A percentile compares a stretch with the other conserved stretches of the same genome.
Evolutionary conservation across 2,329 filamentous ascomycete genomes (phyloP).

Genomic region (Aureobasidium leucospermi): DNA sequence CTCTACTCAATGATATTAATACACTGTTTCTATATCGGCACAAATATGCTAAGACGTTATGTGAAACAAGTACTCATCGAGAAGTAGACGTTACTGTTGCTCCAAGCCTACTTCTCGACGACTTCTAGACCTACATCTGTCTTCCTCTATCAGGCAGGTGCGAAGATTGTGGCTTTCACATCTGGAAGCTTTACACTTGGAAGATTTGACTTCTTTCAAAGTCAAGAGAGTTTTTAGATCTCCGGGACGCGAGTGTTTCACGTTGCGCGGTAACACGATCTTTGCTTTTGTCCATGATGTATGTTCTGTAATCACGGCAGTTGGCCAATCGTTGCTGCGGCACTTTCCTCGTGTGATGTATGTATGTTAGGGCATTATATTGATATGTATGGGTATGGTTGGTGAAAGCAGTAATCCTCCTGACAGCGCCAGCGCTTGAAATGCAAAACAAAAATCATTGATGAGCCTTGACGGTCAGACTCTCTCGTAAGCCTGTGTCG

Average conservation of each 20-base stretch:
- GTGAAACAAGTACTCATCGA: too few relatives aligned
- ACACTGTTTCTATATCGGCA: too few relatives aligned
- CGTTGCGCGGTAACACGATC: not conserved
- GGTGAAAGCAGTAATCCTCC: not conserved
- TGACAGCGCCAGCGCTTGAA: conserved; percentile 3
- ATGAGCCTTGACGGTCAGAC: not conserved
- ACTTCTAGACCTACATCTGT: not conserved
- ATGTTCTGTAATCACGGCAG: not conserved
- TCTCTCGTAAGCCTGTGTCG: not conserved
- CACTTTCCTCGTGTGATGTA: not conserved
- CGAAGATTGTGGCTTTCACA: not conserved
- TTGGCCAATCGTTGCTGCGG: not conserved
- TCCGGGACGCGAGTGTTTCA: not conserved
- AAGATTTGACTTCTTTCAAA: not conserved
- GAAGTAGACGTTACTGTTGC: too few relatives aligned
- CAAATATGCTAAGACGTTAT: too few relatives aligned
- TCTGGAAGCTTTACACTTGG: not conserved
- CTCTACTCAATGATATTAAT: too few relatives aligned
- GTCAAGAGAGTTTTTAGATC: not conserved
- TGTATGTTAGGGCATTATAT: not conserved
- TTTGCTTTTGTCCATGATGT: not conserved
- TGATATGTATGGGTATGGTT: not conserved
- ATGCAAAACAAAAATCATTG: conserved; percentile 1
- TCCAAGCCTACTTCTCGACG: not conserved
- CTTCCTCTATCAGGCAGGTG: not conserved